A percentile compares a stretch with the other conserved stretches of the same genome.
Conservation (phyloP, 768 basidiomycete genomes). For the Macrocybe gigantea region DNA sequence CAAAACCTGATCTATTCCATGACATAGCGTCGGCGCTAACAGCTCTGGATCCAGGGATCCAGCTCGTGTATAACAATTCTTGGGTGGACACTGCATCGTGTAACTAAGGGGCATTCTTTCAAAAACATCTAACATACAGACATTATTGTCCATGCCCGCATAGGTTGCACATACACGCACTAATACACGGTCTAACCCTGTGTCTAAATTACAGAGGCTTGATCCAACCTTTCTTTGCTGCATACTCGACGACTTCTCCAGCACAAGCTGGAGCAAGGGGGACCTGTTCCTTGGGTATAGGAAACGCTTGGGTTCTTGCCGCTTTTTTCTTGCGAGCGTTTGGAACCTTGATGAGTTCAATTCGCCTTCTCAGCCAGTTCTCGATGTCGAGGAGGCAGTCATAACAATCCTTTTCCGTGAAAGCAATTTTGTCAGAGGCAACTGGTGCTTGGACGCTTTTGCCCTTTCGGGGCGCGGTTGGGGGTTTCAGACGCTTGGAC, state of each 20-base stretch:
- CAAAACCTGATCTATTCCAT: not conserved
- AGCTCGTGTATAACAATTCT: not conserved
- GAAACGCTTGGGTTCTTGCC: conserved; percentile 16
- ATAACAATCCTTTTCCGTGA: conserved; percentile 65
- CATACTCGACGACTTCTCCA: conserved; percentile 58
- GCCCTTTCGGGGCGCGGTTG: conserved; percentile 33
- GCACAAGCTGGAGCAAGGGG: conserved; percentile 38
- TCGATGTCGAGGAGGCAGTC: conserved; percentile 66
- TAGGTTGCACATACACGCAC: not conserved
- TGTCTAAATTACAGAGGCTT: conserved; percentile 11
- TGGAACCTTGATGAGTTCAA: conserved; percentile 28
- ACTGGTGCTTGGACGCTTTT: conserved; percentile 19
- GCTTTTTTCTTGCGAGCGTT: conserved; percentile 25
- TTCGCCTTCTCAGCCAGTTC: conserved; percentile 41
- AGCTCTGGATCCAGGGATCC: too few relatives aligned
- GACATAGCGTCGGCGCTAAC: too few relatives aligned
- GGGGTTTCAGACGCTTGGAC: conserved; percentile 60
- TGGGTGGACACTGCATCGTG: not conserved
- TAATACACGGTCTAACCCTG: not conserved
- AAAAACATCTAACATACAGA: not conserved
- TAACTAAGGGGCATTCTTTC: not conserved
- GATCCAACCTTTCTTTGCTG: conserved; percentile 59
- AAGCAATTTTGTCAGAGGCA: conserved; percentile 23
- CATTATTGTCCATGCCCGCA: not conserved
- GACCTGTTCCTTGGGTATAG: conserved; percentile 11